phyloP scores from a whole-genome alignment of 306 rosid species.

The Ochetophila trinervis region DNA sequence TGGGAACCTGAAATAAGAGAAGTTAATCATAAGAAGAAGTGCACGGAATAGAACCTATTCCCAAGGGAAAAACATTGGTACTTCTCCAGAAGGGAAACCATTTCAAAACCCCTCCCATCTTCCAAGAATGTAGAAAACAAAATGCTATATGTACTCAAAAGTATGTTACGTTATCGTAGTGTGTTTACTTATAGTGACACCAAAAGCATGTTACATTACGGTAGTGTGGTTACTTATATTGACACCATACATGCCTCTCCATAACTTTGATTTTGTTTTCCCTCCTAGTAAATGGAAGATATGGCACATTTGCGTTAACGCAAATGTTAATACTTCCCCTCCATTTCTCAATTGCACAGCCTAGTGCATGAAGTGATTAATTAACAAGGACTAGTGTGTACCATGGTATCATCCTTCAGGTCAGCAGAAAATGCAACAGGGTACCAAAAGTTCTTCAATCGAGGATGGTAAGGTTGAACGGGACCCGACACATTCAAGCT shows the following conservation, averaged over 20 bases:
- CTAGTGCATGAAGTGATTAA: neutral
- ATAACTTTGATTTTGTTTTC: too few species aligned
- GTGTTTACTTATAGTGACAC: too few species aligned
- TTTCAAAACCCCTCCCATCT: neutral
- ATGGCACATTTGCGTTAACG: neutral
- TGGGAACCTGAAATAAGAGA: constrained; percentile 66
- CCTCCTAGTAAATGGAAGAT: neutral
- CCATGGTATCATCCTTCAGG: constrained; percentile 88
- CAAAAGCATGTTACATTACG: too few species aligned
- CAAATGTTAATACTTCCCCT: neutral
- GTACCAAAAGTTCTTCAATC: constrained; percentile 94
- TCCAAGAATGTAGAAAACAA: too few species aligned
- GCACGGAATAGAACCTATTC: neutral
- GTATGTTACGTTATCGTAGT: too few species aligned
- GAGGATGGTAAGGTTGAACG: constrained; percentile 77
- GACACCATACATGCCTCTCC: too few species aligned
- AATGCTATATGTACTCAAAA: too few species aligned
- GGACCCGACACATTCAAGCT: constrained; percentile 88
- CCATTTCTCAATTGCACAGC: neutral
- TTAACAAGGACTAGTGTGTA: constrained; percentile 22
- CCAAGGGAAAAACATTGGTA: neutral
- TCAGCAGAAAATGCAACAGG: constrained; percentile 81
- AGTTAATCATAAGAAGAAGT: constrained; percentile 21
- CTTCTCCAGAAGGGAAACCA: constrained; percentile 1
- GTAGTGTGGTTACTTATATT: too few species aligned